Evolutionary conservation across 441 rosid species (phyloP), one percentile per base, ranked within the genome.

Genomic region (Erodium moschatum): DNA sequence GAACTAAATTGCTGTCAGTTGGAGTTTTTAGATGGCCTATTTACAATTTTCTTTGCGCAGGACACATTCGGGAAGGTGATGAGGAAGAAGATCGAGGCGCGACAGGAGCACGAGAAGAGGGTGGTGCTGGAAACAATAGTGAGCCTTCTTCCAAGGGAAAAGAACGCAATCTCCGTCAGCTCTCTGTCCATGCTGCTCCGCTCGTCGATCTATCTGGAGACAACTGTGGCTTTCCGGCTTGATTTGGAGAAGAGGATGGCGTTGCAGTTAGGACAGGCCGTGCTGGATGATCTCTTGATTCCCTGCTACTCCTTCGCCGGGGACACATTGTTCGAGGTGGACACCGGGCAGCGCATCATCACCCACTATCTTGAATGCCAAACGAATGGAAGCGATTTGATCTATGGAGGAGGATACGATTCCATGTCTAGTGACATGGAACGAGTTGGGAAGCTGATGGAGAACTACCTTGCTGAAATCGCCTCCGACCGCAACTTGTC

Each of bases 191-290:
- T 87, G 95, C 81, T 87, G 69, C 85, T 86, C 48, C 82, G 88
- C 0, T 84, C 93, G 19, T 79, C 86, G 2, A 83, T 83, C 52
- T 83, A 82, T 78, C 87, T 87, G 0, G 92, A 87, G 73, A 87
- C 93, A 68, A 90, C 97, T 3, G 86, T 90, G 65, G 97, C 96
- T 77, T 92, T 97, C 75, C 80, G 94, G 66, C 91, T 92, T 54
- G 98, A 86, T 77, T 76, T 87, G 69, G 92, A 87, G 77, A 87
- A 83, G 73, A 81, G 87, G 72, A 81, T 87, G 87, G 87, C 83
- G 8, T 70, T 74, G 61, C 89, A 86, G 67, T 74, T 87, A 66
- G 78, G 82, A 40, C 93, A 87, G 69, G 89, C 89, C 5, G 87
- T 83, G 21, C 75, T 86, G 24, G 89, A 87, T 15, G 90, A 86